Conservation (phyloP, 139 green algal genomes). For the Auxenochlorella pyrenoidosa region DNA sequence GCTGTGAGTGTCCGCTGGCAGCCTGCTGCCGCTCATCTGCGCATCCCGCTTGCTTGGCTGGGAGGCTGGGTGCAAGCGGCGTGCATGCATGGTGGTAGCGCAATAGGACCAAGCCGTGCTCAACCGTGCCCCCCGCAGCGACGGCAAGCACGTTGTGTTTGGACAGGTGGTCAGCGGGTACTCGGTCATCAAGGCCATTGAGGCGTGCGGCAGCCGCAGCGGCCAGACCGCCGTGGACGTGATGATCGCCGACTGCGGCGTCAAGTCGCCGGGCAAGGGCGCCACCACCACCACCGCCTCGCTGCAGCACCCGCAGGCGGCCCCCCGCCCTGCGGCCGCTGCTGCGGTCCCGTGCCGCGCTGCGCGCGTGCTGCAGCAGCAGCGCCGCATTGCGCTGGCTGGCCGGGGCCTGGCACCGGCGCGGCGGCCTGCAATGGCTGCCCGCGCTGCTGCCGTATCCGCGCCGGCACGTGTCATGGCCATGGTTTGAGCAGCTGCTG, state of each 20-base stretch:
- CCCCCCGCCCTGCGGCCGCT: background rate
- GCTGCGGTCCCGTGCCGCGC: too few relatives aligned
- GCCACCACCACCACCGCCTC: background rate
- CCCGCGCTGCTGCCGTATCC: background rate
- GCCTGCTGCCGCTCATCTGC: background rate
- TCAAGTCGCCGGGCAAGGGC: conserved; percentile 6
- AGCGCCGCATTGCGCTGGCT: background rate
- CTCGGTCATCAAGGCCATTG: conserved; percentile 84
- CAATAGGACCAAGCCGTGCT: too few relatives aligned
- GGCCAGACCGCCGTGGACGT: conserved; percentile 67
- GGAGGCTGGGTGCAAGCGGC: too few relatives aligned
- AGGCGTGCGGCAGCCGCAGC: conserved; percentile 73
- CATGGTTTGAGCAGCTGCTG: background rate
- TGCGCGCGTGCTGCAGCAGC: background rate
- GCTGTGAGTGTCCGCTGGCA: conserved; percentile 44
- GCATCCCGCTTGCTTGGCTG: conserved; percentile 36
- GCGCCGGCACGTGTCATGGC: background rate
- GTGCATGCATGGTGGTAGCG: too few relatives aligned
- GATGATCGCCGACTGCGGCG: conserved; percentile 31
- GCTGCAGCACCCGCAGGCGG: background rate
- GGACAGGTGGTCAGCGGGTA: conserved; percentile 81
- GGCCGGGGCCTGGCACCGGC: background rate
- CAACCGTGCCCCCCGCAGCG: background rate
- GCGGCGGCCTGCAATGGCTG: background rate
- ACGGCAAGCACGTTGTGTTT: conserved; percentile 86